A percentile compares a stretch with the other conserved stretches of the same genome.
phyloP scores from a whole-genome alignment of 345 rosid species.

The Citrus maxima region DNA sequence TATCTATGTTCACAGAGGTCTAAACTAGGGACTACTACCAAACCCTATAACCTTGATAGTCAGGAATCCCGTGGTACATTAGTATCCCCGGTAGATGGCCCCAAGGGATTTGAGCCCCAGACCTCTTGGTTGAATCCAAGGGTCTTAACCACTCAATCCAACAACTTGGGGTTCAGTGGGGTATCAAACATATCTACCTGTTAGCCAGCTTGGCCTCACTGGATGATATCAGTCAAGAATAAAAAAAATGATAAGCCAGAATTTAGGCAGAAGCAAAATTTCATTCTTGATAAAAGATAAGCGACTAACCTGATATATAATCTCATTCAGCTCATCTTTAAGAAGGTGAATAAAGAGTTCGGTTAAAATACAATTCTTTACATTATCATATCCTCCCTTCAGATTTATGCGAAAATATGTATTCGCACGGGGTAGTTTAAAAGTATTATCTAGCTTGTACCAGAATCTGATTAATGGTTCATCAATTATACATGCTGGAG shows the following conservation, averaged over 20 bases:
- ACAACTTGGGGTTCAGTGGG: neutral
- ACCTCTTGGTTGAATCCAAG: neutral
- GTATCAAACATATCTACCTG: neutral
- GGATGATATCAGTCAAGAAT: neutral
- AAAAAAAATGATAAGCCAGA: neutral
- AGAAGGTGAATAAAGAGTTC: conserved; percentile 83
- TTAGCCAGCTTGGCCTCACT: neutral
- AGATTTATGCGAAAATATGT: conserved; percentile 78
- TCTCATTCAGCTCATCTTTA: conserved; percentile 91
- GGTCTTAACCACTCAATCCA: neutral
- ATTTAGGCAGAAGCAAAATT: neutral
- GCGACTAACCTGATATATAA: conserved; percentile 73
- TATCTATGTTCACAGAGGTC: neutral
- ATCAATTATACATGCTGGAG: conserved; percentile 69
- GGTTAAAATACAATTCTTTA: conserved; percentile 68
- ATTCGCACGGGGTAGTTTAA: conserved; percentile 87
- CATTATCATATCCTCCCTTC: conserved; percentile 69
- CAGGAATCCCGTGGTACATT: neutral
- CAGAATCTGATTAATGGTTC: conserved; percentile 83
- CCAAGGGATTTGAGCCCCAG: neutral
- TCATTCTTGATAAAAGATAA: conserved; percentile 1
- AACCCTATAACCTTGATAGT: neutral
- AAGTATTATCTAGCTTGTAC: conserved; percentile 88
- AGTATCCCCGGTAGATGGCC: neutral
- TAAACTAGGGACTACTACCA: neutral